Conservation (phyloP, 305 asterid species). For the Petunia hybrid region DNA sequence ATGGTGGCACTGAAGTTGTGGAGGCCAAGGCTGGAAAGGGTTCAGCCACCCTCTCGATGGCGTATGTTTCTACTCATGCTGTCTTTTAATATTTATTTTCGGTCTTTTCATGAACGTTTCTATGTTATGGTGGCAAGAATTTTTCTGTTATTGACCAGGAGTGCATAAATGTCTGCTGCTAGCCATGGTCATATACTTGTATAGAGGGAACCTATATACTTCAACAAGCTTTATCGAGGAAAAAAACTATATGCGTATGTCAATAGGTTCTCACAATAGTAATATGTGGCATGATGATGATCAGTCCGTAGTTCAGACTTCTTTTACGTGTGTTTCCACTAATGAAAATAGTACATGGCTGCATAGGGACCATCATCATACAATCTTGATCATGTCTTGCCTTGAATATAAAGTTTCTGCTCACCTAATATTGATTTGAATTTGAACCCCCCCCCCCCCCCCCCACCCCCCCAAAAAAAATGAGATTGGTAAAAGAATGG, state of each 20-base stretch:
- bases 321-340: constrained; percentile 15
- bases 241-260: not conserved
- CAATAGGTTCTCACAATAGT: not conserved
- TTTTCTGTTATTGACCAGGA: constrained; percentile 12
- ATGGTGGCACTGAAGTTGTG: constrained; percentile 60
- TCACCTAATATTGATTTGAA: constrained; percentile 17
- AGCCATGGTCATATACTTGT: not conserved
- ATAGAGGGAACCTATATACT: not conserved
- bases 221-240: not conserved
- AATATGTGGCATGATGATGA: not conserved
- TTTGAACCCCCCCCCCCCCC: not conserved
- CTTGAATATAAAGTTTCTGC: constrained; percentile 6
- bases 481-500: not conserved
- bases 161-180: not conserved
- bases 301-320: not conserved
- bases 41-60: constrained; percentile 61
- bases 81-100: constrained; percentile 1
- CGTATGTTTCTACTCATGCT: constrained; percentile 38
- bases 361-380: not conserved
- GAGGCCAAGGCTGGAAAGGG: constrained; percentile 67
- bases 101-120: constrained; percentile 14
- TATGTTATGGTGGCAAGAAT: constrained; percentile 14
- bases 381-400: not conserved
- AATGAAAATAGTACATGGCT: not conserved
- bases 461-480: too few species aligned